A percentile compares a stretch with the other conserved stretches of the same genome.
These are phyloP conservation scores for Jimgerdemannia lactiflua DNA, from an alignment of 192 early-diverging fungal species.

Conservation along the genomic window DNA sequence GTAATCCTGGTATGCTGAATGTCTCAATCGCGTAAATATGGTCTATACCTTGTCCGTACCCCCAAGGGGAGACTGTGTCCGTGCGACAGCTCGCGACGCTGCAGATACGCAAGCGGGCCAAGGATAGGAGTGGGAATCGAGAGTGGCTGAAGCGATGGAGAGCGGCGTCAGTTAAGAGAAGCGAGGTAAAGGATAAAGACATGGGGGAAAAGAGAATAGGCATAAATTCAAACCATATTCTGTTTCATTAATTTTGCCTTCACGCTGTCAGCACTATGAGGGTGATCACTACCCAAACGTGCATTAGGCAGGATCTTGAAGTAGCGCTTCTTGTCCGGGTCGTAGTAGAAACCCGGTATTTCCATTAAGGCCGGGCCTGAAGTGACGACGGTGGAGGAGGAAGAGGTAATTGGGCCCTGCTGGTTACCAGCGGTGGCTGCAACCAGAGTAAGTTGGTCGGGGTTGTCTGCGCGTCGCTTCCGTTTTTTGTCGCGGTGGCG, in stretches of 20 bases:
- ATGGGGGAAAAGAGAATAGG: too few relatives aligned
- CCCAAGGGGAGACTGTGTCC: not conserved
- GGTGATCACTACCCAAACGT: not conserved
- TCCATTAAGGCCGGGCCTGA: not conserved
- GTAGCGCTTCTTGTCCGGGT: slow-evolving; percentile 25
- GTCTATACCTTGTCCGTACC: too few relatives aligned
- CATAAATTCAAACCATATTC: not conserved
- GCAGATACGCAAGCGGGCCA: not conserved
- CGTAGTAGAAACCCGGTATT: slow-evolving; percentile 36
- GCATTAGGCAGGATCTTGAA: slow-evolving; percentile 26
- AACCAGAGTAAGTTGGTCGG: too few relatives aligned
- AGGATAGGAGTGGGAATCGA: not conserved
- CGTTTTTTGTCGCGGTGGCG: too few relatives aligned
- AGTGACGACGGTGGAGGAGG: not conserved
- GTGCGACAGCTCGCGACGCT: slow-evolving; percentile 8
- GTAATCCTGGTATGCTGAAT: too few relatives aligned
- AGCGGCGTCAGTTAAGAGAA: too few relatives aligned
- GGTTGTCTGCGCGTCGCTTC: too few relatives aligned
- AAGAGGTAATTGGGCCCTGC: not conserved
- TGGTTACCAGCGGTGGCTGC: too few relatives aligned
- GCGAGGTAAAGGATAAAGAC: too few relatives aligned
- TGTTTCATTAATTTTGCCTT: not conserved
- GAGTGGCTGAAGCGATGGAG: too few relatives aligned
- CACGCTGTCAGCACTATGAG: not conserved
- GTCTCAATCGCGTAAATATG: too few relatives aligned